Evolutionary conservation across 257 asterid genomes (phyloP).

Genomic region (Striga asiatica): DNA sequence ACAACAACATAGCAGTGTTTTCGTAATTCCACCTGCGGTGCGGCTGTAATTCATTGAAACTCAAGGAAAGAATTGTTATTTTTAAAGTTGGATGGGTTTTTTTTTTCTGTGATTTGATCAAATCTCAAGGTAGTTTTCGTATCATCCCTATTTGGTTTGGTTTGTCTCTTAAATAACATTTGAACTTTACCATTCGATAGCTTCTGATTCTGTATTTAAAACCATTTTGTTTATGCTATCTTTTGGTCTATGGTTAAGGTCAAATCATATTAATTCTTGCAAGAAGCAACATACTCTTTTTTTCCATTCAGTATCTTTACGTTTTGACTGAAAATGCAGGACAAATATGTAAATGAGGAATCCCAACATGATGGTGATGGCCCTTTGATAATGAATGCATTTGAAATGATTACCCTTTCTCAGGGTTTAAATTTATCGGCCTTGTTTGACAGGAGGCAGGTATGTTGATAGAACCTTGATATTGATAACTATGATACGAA

Average conservation of each 20-base stretch:
- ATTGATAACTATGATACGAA: not conserved
- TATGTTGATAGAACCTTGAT: constrained; percentile 13
- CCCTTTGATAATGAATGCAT: constrained; percentile 89
- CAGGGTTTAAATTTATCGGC: constrained; percentile 93
- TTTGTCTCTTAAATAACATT: not conserved
- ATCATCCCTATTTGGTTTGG: constrained; percentile 1
- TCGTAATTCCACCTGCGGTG: too few relatives aligned
- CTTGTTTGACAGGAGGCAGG: constrained; percentile 93
- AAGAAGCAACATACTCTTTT: not conserved
- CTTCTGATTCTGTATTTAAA: constrained; percentile 1
- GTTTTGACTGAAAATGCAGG: constrained; percentile 39
- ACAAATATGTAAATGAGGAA: constrained; percentile 68
- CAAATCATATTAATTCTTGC: not conserved
- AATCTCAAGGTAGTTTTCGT: too few relatives aligned
- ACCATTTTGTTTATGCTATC: not conserved
- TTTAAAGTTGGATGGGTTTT: too few relatives aligned
- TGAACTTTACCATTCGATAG: not conserved
- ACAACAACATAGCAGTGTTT: too few relatives aligned
- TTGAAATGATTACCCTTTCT: constrained; percentile 95
- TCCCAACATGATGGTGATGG: constrained; percentile 33
- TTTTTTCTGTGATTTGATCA: too few relatives aligned
- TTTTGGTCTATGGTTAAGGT: constrained; percentile 5
- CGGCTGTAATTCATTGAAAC: too few relatives aligned
- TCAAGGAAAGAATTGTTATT: too few relatives aligned
- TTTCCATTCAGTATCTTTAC: constrained; percentile 2